Evolutionary conservation across 2,329 filamentous ascomycete species (phyloP).

Genomic region (Juglanconis juglandina): DNA sequence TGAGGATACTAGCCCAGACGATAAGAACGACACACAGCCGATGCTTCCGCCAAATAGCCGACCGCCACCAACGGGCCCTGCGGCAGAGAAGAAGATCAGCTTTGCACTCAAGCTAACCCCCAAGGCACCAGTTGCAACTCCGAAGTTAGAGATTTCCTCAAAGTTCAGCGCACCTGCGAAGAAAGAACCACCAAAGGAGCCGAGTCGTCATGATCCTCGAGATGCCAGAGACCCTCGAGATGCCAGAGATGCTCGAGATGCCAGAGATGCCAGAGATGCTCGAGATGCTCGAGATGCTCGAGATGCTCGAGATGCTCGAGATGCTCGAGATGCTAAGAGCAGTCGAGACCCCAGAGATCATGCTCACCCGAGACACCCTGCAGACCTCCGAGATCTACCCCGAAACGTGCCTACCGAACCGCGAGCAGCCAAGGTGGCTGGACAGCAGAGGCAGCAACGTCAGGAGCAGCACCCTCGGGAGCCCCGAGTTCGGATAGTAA

Average conservation of each 20-base stretch:
- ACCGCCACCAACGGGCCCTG: slow-evolving; percentile 51
- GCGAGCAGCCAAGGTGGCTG: slow-evolving; percentile 29
- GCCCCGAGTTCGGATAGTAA: slow-evolving; percentile 57
- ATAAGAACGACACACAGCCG: slow-evolving; percentile 43
- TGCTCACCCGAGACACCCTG: slow-evolving; percentile 2
- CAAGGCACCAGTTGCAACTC: slow-evolving; percentile 53
- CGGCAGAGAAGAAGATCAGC: slow-evolving; percentile 69
- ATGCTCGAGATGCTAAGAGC: slow-evolving; percentile 28
- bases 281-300: slow-evolving; percentile 34
- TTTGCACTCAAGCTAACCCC: slow-evolving; percentile 83
- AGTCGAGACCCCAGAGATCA: slow-evolving; percentile 28
- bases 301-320: slow-evolving; percentile 4
- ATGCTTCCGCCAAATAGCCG: slow-evolving; percentile 52
- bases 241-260: slow-evolving; percentile 27
- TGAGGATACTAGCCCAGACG: slow-evolving; percentile 57
- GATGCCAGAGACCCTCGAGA: slow-evolving; percentile 24
- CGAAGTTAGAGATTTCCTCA: slow-evolving; percentile 64
- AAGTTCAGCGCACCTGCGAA: slow-evolving; percentile 59
- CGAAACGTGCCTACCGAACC: slow-evolving; percentile 52
- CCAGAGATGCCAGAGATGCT: slow-evolving; percentile 17
- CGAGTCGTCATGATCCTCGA: slow-evolving; percentile 43
- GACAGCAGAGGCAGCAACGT: slow-evolving; percentile 14
- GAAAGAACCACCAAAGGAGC: slow-evolving; percentile 22
- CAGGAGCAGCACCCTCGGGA: slow-evolving; percentile 30
- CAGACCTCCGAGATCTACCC: slow-evolving; percentile 36